Base-by-base conservation (phyloP, 805 yeast species). In the Saccharomycopsis fodiens region DNA sequence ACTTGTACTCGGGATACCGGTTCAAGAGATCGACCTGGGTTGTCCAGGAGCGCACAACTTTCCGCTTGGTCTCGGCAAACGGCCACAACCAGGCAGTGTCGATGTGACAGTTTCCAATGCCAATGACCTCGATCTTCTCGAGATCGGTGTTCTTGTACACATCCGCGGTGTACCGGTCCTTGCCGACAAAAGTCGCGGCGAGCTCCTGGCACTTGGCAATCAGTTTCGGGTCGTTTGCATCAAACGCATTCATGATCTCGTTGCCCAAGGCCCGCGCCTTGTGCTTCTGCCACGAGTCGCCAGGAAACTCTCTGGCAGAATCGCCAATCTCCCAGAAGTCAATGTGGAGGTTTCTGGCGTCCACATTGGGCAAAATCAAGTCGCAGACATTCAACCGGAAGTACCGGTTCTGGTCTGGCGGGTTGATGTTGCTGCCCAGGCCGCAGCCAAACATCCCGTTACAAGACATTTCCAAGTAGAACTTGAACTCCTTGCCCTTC, bases 21-120 rank as follows among this genome's bases (percentile, higher is more conserved):
- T 87, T 91, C 57, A 93, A 76, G 40, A 93, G 64, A 45, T 86
- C 81, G 42, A 91, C 68, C 66, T 91, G 98, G 7, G 96, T 78
- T 0, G 96, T 81, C 97, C 97, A 91, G 4, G 96, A 86, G 53
- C 98, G 74, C 2, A 89, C 96, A 45, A 91, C 78, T 59, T 91
- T 91, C 43, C 97, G 76, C 55, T 85, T 82, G 1, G 97, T 87
- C 61, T 93, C 97, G 2, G 95, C 97, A 69, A 83, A 91, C n/a
- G 97, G 97, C 98, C 98, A 91, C 48, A 88, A 70, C 98, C 98
- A 91, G 13, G 97, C 97, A 15, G 97, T 91, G 59, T 91, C 98
- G 55, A 89, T 89, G 62, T 89, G 97, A 61, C 97, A 93, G 61
- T 93, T 85, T 36, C 98, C 98, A 53, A 93, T 73, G 6, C 85